Evolutionary conservation across 2,329 filamentous ascomycete species (phyloP), one percentile per base, ranked within the genome.

Genomic region (Rasamsonia emersonii): DNA sequence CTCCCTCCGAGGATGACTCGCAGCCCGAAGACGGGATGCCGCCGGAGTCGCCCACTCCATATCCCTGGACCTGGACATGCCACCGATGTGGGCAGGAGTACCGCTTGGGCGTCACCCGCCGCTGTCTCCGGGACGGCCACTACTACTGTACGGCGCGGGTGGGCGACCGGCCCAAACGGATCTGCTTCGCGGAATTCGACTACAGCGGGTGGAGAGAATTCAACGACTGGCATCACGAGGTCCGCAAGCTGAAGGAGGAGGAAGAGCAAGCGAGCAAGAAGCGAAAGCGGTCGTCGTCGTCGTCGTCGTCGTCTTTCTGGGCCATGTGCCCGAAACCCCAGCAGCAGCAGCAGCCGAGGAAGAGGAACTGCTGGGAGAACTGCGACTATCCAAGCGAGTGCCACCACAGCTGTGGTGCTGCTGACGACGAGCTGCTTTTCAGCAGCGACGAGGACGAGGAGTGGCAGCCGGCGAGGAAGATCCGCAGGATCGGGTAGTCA

Each of bases 81-180:
- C 70, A 74, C 45, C 46, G 64, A 25, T 74, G 70, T 50, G 49
- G 53, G 21, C 54, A 51, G 11, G 56, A 51, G 8, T 74, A 73
- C 47, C 51, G 54, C 2, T 54, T 74, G 2, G 62, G 58, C 13
- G 62, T 61, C 2, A 74, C 70, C 0, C 61, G 66, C 0, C 64
- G 70, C 32, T 73, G 70, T 37, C 61, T 73, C 5, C 57, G 67
- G 27, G 69, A 73, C 40, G 70, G 70, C 2, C 70, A 74, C 46
- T 52, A 54, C 37, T 73, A 71, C 56, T 74, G 70, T 53, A 53
- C 65, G 3, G 15, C 13, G 9, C 6, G 68, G 70, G 38, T 60
- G 47, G 51, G 45, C 21, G 48, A 46, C 28, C 44, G 52, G 26
- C 49, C 51, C 25, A 56, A 61, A 26, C 49, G 53, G 23, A 62